Percentiles rank a stretch among this genome's conserved stretches.
Evolutionary conservation across 2,329 filamentous ascomycete species (phyloP).

Genomic region (Fusarium aywerte): DNA sequence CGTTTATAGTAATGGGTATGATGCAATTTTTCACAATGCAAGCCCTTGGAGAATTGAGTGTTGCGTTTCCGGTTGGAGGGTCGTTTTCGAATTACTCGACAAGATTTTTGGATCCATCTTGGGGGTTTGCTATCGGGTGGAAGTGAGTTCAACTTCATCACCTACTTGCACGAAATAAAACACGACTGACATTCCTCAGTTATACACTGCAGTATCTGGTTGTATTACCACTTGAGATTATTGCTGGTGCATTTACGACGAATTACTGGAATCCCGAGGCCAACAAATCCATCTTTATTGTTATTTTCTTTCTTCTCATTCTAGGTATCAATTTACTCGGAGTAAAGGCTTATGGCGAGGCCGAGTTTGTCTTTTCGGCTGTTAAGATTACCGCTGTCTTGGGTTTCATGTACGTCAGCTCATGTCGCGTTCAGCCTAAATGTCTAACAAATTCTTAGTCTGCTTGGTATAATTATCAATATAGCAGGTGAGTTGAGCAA

Average conservation of each 20-base stretch:
- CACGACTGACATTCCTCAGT: constrained; percentile 52
- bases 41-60: constrained; percentile 88
- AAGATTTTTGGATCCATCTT: constrained; percentile 92
- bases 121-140: constrained; percentile 96
- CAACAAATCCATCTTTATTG: constrained; percentile 79
- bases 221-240: constrained; percentile 84
- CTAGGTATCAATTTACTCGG: constrained; percentile 86
- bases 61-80: constrained; percentile 87
- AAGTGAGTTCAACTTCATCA: constrained; percentile 64
- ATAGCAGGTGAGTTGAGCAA: constrained; percentile 67
- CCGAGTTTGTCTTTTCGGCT: constrained; percentile 86
- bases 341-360: constrained; percentile 87
- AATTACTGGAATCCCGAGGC: constrained; percentile 77
- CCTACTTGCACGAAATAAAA: neutral
- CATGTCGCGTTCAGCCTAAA: neutral
- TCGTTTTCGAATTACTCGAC: constrained; percentile 94
- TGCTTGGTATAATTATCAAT: constrained; percentile 86
- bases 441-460: constrained; percentile 56
- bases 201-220: constrained; percentile 90
- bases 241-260: constrained; percentile 85
- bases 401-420: constrained; percentile 78
- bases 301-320: constrained; percentile 81
- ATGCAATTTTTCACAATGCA: constrained; percentile 95
- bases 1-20: constrained; percentile 78
- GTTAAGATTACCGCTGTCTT: constrained; percentile 88